A percentile compares a stretch with the other conserved stretches of the same genome.
phyloP scores from a whole-genome alignment of 306 rosid species.

The Acacia melanoxylon region DNA sequence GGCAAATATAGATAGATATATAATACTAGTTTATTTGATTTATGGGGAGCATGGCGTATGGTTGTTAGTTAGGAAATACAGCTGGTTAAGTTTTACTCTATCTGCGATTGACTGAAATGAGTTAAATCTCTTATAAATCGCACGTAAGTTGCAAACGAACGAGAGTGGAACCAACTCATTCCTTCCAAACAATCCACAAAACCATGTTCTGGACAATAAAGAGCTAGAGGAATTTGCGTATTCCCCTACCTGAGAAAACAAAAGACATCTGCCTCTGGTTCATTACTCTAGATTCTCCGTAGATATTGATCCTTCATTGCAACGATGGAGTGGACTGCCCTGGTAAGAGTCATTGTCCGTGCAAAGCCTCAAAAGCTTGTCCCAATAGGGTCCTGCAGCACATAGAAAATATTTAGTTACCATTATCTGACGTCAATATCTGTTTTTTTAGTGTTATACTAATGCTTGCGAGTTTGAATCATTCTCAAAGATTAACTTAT shows the following conservation, averaged over 20 bases:
- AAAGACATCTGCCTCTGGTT: neutral
- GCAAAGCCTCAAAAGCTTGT: slow-evolving; percentile 59
- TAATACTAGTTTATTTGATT: neutral
- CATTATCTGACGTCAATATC: neutral
- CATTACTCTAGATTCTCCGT: neutral
- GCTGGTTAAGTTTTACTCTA: neutral
- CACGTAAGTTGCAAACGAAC: neutral
- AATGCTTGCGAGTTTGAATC: too few relatives aligned
- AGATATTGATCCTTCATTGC: neutral
- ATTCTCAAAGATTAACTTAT: neutral
- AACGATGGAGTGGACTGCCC: slow-evolving; percentile 50
- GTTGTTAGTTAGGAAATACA: neutral
- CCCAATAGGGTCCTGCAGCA: slow-evolving; percentile 59
- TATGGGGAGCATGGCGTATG: neutral
- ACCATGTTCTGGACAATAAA: neutral
- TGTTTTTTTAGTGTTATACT: neutral
- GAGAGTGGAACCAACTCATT: neutral
- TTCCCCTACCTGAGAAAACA: neutral
- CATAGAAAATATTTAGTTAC: neutral
- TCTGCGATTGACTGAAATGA: neutral
- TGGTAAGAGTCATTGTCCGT: slow-evolving; percentile 49
- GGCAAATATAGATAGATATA: neutral
- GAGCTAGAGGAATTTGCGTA: neutral
- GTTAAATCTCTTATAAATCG: neutral
- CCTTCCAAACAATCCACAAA: neutral